phyloP scores from a whole-genome alignment of 2,329 filamentous ascomycete genomes.

The Ceratocystis papillata region DNA sequence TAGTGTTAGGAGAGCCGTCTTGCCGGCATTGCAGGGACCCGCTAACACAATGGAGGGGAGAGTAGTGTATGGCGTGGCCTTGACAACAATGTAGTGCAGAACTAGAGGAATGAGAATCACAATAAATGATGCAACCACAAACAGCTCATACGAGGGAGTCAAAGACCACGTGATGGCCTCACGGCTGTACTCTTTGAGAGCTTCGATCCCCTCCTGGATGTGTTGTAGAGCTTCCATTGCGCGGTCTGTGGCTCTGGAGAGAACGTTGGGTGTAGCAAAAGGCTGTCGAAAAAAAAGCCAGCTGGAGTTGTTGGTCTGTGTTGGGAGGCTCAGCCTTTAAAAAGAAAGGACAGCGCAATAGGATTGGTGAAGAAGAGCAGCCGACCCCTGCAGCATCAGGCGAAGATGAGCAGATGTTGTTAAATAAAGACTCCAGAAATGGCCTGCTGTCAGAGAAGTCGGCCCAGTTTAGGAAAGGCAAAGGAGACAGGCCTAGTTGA shows the following conservation, averaged over 20 bases:
- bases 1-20: slow-evolving; percentile 77
- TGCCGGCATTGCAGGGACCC: slow-evolving; percentile 73
- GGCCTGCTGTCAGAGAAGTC: slow-evolving; percentile 11
- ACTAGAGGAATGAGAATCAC: slow-evolving; percentile 63
- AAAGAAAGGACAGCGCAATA: slow-evolving; percentile 13
- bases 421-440: slow-evolving; percentile 8
- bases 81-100: slow-evolving; percentile 65
- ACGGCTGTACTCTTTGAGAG: slow-evolving; percentile 34
- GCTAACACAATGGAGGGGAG: slow-evolving; percentile 69
- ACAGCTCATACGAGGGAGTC: slow-evolving; percentile 48
- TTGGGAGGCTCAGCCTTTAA: slow-evolving; percentile 7
- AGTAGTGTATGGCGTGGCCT: slow-evolving; percentile 51
- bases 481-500: background rate
- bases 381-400: slow-evolving; percentile 20
- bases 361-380: background rate
- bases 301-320: slow-evolving; percentile 1
- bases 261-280: background rate
- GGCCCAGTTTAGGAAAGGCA: background rate
- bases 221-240: slow-evolving; percentile 23
- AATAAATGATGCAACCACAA: slow-evolving; percentile 59
- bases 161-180: slow-evolving; percentile 43
- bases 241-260: background rate
- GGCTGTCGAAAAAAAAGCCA: background rate
- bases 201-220: slow-evolving; percentile 21
- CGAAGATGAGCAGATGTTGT: slow-evolving; percentile 20